These are phyloP conservation scores for Geum urbanum DNA, from an alignment of 306 rosid species.

Conservation along the genomic window DNA sequence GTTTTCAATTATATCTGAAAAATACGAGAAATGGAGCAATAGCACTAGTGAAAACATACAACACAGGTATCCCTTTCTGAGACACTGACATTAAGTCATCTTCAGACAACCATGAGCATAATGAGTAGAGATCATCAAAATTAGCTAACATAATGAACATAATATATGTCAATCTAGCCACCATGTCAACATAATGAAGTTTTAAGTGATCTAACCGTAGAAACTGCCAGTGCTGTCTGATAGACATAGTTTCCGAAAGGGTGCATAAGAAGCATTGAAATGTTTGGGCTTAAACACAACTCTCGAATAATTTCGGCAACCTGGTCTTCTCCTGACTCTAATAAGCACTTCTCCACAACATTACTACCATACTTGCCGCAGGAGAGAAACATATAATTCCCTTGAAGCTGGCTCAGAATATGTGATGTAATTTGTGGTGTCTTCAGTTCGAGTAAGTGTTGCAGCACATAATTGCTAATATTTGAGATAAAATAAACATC, in stretches of 20 bases:
- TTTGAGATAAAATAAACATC: neutral
- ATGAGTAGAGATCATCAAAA: neutral
- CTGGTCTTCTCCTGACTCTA: conserved; percentile 25
- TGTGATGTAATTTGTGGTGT: conserved; percentile 27
- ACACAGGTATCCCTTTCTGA: neutral
- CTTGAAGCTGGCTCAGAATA: conserved; percentile 36
- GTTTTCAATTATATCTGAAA: neutral
- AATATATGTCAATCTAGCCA: neutral
- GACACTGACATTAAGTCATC: neutral
- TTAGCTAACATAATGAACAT: no score
- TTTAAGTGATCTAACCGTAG: conserved; percentile 42
- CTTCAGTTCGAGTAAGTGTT: conserved; percentile 41
- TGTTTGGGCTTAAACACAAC: conserved; percentile 30
- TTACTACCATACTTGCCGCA: conserved; percentile 60
- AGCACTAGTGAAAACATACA: neutral
- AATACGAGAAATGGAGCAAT: neutral
- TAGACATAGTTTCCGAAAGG: conserved; percentile 67
- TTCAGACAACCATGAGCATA: neutral
- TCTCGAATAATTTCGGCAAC: conserved; percentile 33
- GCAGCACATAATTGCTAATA: conserved; percentile 69
- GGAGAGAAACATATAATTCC: conserved; percentile 39
- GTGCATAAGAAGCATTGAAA: conserved; percentile 46
- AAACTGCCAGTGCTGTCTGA: conserved; percentile 38
- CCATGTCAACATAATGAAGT: neutral
- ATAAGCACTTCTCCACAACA: conserved; percentile 69